Base-by-base conservation (phyloP, 2,329 filamentous ascomycete genomes). In the Verticillium nubilum region DNA sequence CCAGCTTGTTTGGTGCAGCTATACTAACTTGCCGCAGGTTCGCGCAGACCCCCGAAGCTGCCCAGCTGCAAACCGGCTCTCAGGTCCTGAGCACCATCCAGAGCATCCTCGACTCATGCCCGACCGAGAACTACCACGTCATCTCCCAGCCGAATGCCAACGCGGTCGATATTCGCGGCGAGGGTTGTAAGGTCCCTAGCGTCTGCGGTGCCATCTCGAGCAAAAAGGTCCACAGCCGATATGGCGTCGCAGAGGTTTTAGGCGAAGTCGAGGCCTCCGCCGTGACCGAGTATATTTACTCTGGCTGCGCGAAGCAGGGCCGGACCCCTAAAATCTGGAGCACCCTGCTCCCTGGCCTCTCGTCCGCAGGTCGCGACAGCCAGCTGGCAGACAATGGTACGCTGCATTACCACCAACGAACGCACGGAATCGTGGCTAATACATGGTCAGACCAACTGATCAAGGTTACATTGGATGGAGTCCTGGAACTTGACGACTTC, bases 61-160 rank as follows among this genome's bases (percentile, higher is more conserved):
- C 74, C 35, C 77, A 83, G 66, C 74, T 86, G 33, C 82, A 85
- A 67, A 80, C 79, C 29, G 78, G 73, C 68, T 67, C 71, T 25
- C 73, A 76, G 54, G 78, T 80, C 15, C 63, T 80, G 52, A 67
- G 72, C 23, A 71, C 75, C 12, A 75, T 78, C 26, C 76, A 79
- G 62, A 65, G 74, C n/a, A 70, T 86, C 56, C 82, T 96, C 27
- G 77, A 80, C 42, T 73, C 76, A 58, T 96, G 92, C 74, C 88
- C 89, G 2, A 92, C 90, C 23, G 81, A 86, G 56, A 83, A 83
- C 66, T 97, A 97, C 75, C 77, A 96, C 60, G 73, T 97, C 65
- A 83, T 96, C 62, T 85, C 86, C 29, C 92, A 97, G 70, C 87
- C 90, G 12, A 89, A 89, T 65, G 80, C 92, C 59, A 86, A 87